Percentiles rank a stretch among this genome's conserved stretches.
Evolutionary conservation across 2,329 filamentous ascomycete genomes (phyloP).

Genomic region (Microdochium bolleyi): DNA sequence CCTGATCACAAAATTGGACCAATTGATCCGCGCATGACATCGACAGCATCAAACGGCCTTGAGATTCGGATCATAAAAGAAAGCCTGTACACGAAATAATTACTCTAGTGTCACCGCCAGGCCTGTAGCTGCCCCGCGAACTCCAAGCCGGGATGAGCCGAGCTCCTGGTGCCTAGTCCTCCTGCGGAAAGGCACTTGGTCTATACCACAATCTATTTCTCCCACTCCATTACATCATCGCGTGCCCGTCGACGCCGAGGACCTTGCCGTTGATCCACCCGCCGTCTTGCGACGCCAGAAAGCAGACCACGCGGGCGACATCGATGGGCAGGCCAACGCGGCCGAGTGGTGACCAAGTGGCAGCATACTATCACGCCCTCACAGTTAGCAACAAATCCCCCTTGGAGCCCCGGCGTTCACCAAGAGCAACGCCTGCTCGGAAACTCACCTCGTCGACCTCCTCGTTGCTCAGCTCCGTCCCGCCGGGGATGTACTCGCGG

Average conservation of each 20-base stretch:
- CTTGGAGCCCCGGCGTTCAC: not conserved
- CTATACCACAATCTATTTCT: not conserved
- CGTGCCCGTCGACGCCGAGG: constrained; percentile 24
- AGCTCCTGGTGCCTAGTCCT: no score
- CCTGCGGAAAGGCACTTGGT: not conserved
- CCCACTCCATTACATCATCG: constrained; percentile 17
- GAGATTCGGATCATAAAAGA: no score
- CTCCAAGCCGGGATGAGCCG: no score
- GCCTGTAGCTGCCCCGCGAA: no score
- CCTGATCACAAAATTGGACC: no score
- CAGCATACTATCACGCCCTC: constrained; percentile 37
- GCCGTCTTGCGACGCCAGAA: constrained; percentile 37
- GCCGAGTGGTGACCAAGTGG: constrained; percentile 55
- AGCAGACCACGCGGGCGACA: constrained; percentile 57
- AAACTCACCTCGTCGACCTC: constrained; percentile 46
- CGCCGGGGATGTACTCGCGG: constrained; percentile 54
- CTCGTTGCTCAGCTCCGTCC: constrained; percentile 46
- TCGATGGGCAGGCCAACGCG: constrained; percentile 61
- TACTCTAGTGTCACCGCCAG: no score
- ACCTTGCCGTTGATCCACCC: constrained; percentile 38
- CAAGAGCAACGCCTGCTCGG: no score
- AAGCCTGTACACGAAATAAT: no score
- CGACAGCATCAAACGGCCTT: no score
- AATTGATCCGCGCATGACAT: no score
- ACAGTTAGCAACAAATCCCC: not conserved